Conservation (phyloP, 2,329 filamentous ascomycete species). For the Tolypocladium amazonense region DNA sequence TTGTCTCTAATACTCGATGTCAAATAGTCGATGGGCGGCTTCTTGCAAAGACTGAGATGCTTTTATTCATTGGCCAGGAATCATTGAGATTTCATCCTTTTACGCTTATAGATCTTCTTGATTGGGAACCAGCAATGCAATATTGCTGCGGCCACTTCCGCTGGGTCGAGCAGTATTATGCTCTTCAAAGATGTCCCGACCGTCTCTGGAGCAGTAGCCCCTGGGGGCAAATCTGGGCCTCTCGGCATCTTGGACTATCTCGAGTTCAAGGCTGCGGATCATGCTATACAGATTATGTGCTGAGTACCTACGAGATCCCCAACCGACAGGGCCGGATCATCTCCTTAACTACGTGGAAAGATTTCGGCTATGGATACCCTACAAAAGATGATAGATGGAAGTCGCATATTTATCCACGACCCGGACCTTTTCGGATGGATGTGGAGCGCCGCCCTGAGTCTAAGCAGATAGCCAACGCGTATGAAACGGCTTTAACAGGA, state of each 20-base stretch:
- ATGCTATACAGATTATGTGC: background rate
- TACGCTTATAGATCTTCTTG: background rate
- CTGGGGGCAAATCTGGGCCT: background rate
- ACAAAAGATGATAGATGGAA: background rate
- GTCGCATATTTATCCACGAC: background rate
- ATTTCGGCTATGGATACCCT: background rate
- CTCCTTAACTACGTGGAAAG: background rate
- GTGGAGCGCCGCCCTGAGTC: background rate
- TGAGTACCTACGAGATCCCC: background rate
- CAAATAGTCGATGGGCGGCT: background rate
- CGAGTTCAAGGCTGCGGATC: background rate
- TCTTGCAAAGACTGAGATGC: background rate
- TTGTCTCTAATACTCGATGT: background rate
- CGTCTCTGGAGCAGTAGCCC: background rate
- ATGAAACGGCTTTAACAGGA: background rate
- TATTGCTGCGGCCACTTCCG: background rate
- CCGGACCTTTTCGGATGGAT: background rate
- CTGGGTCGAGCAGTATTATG: background rate
- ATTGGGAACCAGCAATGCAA: background rate
- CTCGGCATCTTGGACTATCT: background rate
- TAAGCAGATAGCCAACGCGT: background rate
- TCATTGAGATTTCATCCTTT: background rate
- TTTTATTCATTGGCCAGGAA: background rate
- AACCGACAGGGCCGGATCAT: background rate
- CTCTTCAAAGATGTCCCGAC: accelerated